These are phyloP conservation scores for Citrus reticulata DNA, from an alignment of 345 rosid genomes.

Conservation along the genomic window DNA sequence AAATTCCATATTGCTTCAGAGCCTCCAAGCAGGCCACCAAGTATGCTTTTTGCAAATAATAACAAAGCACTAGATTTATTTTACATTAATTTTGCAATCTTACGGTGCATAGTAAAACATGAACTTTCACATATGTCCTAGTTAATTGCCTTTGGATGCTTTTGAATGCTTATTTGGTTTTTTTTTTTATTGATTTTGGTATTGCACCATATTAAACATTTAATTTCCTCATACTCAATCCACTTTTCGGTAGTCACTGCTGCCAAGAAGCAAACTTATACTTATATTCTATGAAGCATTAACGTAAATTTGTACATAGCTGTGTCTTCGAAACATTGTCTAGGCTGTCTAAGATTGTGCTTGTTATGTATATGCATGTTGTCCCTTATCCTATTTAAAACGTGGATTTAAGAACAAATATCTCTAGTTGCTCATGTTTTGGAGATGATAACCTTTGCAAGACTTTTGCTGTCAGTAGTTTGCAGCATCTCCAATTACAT, in stretches of 20 bases:
- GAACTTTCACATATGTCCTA: not conserved
- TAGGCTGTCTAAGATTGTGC: not conserved
- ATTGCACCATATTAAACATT: not conserved
- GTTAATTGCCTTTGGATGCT: not conserved
- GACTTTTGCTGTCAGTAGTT: not conserved
- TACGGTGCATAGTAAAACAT: not conserved
- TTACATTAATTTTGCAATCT: not conserved
- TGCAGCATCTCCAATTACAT: not conserved
- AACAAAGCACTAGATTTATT: not conserved
- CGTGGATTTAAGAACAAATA: too few species aligned
- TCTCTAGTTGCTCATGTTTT: not conserved
- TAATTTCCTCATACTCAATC: not conserved
- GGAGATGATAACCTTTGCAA: not conserved
- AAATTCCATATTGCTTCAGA: slow-evolving; percentile 75
- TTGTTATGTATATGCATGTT: not conserved
- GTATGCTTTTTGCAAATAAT: slow-evolving; percentile 40
- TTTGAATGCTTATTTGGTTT: not conserved
- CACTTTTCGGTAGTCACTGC: not conserved
- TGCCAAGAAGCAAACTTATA: not conserved
- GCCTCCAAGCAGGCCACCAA: slow-evolving; percentile 71
- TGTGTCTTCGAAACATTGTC: not conserved
- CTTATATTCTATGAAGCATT: not conserved
- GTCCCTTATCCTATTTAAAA: not conserved
- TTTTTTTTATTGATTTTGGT: not conserved
- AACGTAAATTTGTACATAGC: not conserved